Base-by-base conservation (phyloP, 2,329 filamentous ascomycete species). In the Phoma sp. region DNA sequence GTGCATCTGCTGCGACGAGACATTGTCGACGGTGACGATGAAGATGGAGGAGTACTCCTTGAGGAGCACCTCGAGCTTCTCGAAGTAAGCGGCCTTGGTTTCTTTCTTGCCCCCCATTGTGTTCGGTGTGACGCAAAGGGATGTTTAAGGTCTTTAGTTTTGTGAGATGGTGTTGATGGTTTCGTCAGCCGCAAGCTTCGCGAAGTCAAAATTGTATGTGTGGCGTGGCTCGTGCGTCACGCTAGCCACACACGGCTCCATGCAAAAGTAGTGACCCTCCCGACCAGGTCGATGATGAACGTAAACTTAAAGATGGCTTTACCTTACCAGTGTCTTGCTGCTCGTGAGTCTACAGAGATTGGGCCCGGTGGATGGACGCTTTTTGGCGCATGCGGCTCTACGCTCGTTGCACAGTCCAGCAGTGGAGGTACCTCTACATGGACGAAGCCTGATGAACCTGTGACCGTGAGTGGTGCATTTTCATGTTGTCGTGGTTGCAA, bases 1-100 rank as follows among this genome's bases (percentile, higher is more conserved):
- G 91, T 99, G 95, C 96, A 99, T 99, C 89, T 99, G 96, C 88
- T 99, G 95, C 72, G 95, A 99, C 81, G 89, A 92, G 88, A 99
- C 95, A 99, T 98, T 99, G 92, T 98, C 75, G 64, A 77, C 75
- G 77, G 78, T 87, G 80, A 96, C 93, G 81, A 99, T 93, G 91
- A 99, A 98, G 84, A 98, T 90, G 77, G 90, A 93, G 80, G 87
- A 87, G 90, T 96, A 98, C 80, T 92, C 89, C 85, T 98, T 91
- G 80, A 99, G 89, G 80, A 98, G 88, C 81, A 80, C 81, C 89
- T 97, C 96, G 80, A 99, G 92, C 92, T 98, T 98, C 82, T 97
- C 93, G 86, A 99, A 99, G 88, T 99, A 96, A 80, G 81, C 90
- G 80, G 91, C 87, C 88, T 98, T 99, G 88, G 89, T 93, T 77